Evolutionary conservation across 1,284 basidiomycete species (phyloP).

Genomic region (Boletus holoroseus): DNA sequence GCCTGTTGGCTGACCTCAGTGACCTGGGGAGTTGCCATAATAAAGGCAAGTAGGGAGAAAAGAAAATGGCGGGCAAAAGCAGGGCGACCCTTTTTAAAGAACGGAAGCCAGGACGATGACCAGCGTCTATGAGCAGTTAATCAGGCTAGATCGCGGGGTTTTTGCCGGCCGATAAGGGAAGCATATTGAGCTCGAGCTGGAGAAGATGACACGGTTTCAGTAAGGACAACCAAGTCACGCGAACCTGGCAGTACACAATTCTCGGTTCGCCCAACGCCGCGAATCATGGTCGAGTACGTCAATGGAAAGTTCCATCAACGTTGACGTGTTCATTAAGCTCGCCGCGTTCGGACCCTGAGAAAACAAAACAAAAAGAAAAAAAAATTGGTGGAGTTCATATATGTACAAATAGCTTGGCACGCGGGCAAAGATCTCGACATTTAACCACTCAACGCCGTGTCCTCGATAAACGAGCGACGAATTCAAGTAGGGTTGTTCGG

Average conservation of each 20-base stretch:
- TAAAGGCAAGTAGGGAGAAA: slow-evolving; percentile 34
- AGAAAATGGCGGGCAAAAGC: slow-evolving; percentile 33
- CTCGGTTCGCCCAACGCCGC: slow-evolving; percentile 27
- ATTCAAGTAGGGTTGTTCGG: slow-evolving; percentile 15
- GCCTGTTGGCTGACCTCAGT: slow-evolving; percentile 54
- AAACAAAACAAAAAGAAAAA: slow-evolving; percentile 18
- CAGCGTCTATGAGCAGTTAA: slow-evolving; percentile 37
- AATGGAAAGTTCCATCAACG: slow-evolving; percentile 34
- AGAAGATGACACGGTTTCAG: slow-evolving; percentile 26
- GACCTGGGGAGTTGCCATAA: slow-evolving; percentile 53
- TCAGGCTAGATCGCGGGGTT: slow-evolving; percentile 40
- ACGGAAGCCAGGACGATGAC: slow-evolving; percentile 36
- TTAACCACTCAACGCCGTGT: slow-evolving; percentile 10
- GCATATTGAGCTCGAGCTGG: slow-evolving; percentile 21
- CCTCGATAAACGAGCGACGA: slow-evolving; percentile 5
- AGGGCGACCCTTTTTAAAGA: slow-evolving; percentile 41
- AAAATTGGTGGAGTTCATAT: slow-evolving; percentile 31
- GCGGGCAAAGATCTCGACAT: slow-evolving; percentile 14
- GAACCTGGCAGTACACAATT: slow-evolving; percentile 21
- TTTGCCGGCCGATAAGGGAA: slow-evolving; percentile 35
- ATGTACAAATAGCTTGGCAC: slow-evolving; percentile 32
- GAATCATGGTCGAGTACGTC: slow-evolving; percentile 33
- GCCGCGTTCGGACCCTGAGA: slow-evolving; percentile 25
- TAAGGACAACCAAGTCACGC: slow-evolving; percentile 24
- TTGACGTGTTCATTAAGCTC: slow-evolving; percentile 32